phyloP scores from a whole-genome alignment of 2,329 filamentous ascomycete species.

The Cladophialophora yegresii region DNA sequence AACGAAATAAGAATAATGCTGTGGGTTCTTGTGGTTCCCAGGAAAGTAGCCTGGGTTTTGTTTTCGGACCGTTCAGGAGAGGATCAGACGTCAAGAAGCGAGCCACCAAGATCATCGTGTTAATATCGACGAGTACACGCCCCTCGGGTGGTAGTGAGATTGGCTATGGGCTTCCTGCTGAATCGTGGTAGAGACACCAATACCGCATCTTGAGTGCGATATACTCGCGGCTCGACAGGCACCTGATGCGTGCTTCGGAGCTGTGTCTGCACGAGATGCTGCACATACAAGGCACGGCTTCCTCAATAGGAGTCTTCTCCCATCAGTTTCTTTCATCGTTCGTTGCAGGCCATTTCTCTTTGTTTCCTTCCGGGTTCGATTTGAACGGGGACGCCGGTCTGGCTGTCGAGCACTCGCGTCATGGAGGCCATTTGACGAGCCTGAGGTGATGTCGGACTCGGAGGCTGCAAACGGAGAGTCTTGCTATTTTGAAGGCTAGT shows the following conservation, averaged over 20 bases:
- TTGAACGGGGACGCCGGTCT: background rate
- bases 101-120: background rate
- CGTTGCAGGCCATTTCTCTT: background rate
- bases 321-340: background rate
- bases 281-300: background rate
- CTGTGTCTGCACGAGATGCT: background rate
- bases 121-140: background rate
- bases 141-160: background rate
- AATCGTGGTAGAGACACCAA: background rate
- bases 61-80: background rate
- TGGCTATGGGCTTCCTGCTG: background rate
- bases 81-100: background rate
- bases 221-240: background rate
- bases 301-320: background rate
- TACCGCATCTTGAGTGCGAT: background rate
- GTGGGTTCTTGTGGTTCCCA: background rate
- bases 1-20: constrained; percentile 34
- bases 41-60: background rate
- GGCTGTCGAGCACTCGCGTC: background rate
- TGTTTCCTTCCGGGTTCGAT: background rate
- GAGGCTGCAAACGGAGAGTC: background rate
- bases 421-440: background rate
- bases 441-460: background rate
- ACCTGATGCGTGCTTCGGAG: background rate
- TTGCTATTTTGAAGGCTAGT: background rate